Evolutionary conservation across 139 green algal species (phyloP).

Genomic region (Chlamydomonas schloesseri): DNA sequence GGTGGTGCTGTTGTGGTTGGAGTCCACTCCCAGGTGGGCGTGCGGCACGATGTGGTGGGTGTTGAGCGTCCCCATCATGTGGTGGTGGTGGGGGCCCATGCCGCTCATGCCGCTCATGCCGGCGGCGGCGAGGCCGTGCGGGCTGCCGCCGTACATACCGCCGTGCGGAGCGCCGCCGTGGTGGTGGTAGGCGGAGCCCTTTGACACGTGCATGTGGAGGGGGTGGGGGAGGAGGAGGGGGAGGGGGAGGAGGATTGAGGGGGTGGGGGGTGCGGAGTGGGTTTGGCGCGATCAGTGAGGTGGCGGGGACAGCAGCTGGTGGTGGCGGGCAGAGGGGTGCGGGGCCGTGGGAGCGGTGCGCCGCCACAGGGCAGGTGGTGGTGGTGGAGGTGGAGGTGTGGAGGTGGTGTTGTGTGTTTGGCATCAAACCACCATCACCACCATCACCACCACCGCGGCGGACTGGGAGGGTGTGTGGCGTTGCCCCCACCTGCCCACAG

Average conservation of each 20-base stretch:
- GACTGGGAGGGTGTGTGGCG: too few relatives aligned
- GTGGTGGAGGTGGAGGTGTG: neutral
- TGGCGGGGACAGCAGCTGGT: too few relatives aligned
- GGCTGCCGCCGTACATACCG: neutral
- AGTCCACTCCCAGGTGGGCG: neutral
- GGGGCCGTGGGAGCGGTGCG: too few relatives aligned
- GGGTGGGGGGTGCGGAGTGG: too few relatives aligned
- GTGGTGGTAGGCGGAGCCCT: constrained; percentile 49
- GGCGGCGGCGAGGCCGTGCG: neutral
- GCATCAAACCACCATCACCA: too few relatives aligned
- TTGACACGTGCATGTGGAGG: neutral
- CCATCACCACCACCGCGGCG: too few relatives aligned
- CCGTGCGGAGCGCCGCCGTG: neutral
- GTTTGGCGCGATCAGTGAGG: neutral
- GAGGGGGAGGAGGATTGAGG: too few relatives aligned
- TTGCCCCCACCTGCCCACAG: neutral
- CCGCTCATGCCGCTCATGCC: neutral
- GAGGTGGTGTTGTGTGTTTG: too few relatives aligned
- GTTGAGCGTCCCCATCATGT: neutral
- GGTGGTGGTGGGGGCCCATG: neutral
- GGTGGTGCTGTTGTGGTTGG: too few relatives aligned
- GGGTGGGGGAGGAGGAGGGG: neutral
- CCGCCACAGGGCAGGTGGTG: too few relatives aligned
- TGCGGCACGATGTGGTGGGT: neutral
- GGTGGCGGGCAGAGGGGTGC: too few relatives aligned